Evolutionary conservation across 2,329 filamentous ascomycete genomes (phyloP), one percentile per base, ranked within the genome.

Genomic region (Clonostachys rosea): DNA sequence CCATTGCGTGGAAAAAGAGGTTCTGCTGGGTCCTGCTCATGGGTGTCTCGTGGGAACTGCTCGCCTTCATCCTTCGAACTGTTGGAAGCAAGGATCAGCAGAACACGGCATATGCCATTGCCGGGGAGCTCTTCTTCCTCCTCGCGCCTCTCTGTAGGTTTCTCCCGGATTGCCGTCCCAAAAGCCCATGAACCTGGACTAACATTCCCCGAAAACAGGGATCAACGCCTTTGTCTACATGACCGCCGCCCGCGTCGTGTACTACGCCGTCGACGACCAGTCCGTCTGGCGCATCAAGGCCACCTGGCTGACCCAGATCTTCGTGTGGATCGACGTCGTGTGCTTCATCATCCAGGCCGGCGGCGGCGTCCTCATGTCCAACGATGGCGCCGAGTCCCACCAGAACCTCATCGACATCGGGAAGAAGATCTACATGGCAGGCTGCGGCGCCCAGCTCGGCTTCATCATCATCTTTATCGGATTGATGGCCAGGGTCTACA

Each of bases 321-420:
- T 78, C 43, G 71, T 78, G 9, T 68, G 67, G 59, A 60, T 74
- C 34, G 73, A 76, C 51, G 53, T 76, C n/a, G 36, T 69, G 34
- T 70, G 68, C 13, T 77, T 78, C 56, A 47, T 77, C 14, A 59
- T 74, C 33, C 73, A 78, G 54, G 62, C 58, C 13, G 60, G 49
- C 3, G 68, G 66, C 30, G 73, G 71, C 16, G 56, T 57, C 18
- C 58, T 73, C 50, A 52, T 67, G 10, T 64, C 64, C 13, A 61
- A 50, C 43, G 3, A 2, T 1, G 24, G 24, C 3, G 51, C 57
- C 16, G 48, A 57, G 8, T 52, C 55, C 14, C 52, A n/a, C 36
- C 14, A 11, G 7, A 14, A 53, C n/a, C 46, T 57, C 51, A 49
- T 66, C 49, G 50, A 56, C 44, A 57, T 59, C 33, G 69, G 68